Evolutionary conservation across 108 stramenopile genomes (phyloP).

Genomic region (Pseudonitzschia pungens): DNA sequence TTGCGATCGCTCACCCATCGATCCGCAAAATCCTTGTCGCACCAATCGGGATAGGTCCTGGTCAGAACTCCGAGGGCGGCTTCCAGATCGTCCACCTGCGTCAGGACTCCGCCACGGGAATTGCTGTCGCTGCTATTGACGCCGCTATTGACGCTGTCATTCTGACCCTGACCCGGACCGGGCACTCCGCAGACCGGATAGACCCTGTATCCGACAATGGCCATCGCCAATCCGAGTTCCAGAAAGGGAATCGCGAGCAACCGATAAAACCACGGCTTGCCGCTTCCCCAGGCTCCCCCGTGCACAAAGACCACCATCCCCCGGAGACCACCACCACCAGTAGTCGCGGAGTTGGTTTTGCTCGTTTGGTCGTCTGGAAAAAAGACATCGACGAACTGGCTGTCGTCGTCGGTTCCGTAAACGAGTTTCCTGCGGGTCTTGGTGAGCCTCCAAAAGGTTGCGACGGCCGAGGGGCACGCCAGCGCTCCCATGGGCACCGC

Average conservation of each 20-base stretch:
- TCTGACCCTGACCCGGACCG: neutral
- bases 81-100: slow-evolving; percentile 65
- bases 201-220: slow-evolving; percentile 78
- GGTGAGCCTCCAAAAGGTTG: slow-evolving; percentile 33
- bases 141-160: neutral
- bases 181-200: slow-evolving; percentile 56
- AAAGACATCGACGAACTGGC: slow-evolving; percentile 69
- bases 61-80: slow-evolving; percentile 25
- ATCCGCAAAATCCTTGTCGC: neutral
- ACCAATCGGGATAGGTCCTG: slow-evolving; percentile 30
- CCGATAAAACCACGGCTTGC: slow-evolving; percentile 80
- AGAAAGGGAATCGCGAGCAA: slow-evolving; percentile 63
- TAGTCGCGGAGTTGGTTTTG: neutral
- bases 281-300: slow-evolving; percentile 85
- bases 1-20: slow-evolving; percentile 3
- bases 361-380: slow-evolving; percentile 25
- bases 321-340: neutral
- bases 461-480: neutral
- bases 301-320: slow-evolving; percentile 54
- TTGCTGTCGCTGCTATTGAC: neutral
- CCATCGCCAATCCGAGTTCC: slow-evolving; percentile 46
- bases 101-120: slow-evolving; percentile 23
- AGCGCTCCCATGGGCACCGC: slow-evolving; percentile 36
- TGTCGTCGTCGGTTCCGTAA: slow-evolving; percentile 49
- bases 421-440: slow-evolving; percentile 18